Base-by-base conservation (phyloP, 2,329 filamentous ascomycete genomes). In the Fusarium sp. region DNA sequence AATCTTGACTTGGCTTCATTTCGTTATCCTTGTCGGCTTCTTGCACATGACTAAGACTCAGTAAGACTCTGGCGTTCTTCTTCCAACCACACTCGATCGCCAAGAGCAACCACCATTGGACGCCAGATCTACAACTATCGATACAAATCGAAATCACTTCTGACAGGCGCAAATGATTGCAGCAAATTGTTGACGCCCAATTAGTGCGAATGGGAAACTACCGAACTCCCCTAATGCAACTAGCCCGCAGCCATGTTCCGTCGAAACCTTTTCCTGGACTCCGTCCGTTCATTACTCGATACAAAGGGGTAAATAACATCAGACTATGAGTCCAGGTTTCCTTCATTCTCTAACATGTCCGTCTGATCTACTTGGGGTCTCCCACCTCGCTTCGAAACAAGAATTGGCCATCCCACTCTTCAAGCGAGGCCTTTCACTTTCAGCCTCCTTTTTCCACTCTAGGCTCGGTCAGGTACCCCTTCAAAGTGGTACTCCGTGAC, bases 341-440 rank as follows among this genome's bases (percentile, higher is more conserved):
- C 52, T 36, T 41, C 47, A 26, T 36, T 42, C 51, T 58, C 59
- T 48, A 32, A 59, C 66, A 34, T 62, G 48, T 55, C n/a, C 36
- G 48, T 28, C 48, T 51, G 24, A 36, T 58, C 55, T 51, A 30
- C 56, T 59, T 36, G 36, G 47, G 42, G 38, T 62, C 64, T 68
- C 66, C 64, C 64, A 68, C 66, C 45, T 70, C 67, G 66, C 59
- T 70, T 70, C 52, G 59, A 70, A 54, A 45, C 66, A 42, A 65
- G 36, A 66, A 51, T 48, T 42, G 34, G n/a, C 65, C 45, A 71
- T 72, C 68, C 68, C 63, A 62, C 63, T 48, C 68, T 68, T 22
- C 52, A 65, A 69, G 66, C 66, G 65, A 66, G 70, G 61, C 48
- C 47, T 59, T 54, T 70, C 70, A 70, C 70, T 74, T 68, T 72